These are phyloP conservation scores for Isoetes taiwanensis DNA, from an alignment of 75 land plant species.

Conservation along the genomic window DNA sequence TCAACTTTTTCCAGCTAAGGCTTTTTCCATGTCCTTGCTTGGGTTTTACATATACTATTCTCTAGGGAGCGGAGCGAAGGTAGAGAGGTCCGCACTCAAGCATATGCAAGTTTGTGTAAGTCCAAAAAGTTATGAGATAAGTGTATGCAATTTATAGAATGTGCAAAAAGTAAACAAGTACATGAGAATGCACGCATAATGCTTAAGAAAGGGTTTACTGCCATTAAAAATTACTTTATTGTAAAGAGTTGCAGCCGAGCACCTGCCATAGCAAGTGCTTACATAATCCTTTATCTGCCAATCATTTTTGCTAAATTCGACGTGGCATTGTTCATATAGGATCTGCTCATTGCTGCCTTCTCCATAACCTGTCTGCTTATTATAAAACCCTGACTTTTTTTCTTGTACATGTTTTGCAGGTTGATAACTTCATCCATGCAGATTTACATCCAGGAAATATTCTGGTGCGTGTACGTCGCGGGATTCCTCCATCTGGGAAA, in stretches of 20 bases:
- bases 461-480: constrained; percentile 45
- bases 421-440: constrained; percentile 87
- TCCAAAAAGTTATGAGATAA: no score
- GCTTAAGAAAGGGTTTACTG: no score
- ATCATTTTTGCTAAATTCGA: not conserved
- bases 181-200: no score
- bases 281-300: not conserved
- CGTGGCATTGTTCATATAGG: not conserved
- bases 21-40: no score
- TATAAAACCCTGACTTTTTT: not conserved
- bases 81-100: no score
- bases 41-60: no score
- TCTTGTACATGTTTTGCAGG: constrained; percentile 9
- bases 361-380: not conserved
- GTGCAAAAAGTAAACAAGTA: no score
- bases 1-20: no score
- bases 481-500: constrained; percentile 19
- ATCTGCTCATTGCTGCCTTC: not conserved
- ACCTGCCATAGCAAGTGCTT: not conserved
- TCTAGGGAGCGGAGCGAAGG: no score
- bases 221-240: no score
- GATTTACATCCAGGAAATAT: constrained; percentile 97
- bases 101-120: no score
- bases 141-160: no score
- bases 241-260: not conserved